These are phyloP conservation scores for Tricholoma bakamatsutake DNA, from an alignment of 768 basidiomycete genomes.

Conservation along the genomic window DNA sequence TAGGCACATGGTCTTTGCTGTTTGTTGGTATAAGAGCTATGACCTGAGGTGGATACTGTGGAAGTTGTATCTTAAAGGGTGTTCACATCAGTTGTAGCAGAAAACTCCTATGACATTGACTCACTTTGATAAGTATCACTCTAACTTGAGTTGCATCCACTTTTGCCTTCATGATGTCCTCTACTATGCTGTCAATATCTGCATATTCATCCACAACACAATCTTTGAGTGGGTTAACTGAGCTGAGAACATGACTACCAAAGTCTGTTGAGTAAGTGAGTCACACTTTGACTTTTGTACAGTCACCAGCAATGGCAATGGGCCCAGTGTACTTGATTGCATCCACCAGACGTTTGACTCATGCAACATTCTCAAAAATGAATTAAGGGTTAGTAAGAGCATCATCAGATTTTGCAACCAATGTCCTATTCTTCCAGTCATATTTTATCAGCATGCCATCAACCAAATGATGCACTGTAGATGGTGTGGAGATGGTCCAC, in stretches of 20 bases:
- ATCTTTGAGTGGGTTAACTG: conserved; percentile 12
- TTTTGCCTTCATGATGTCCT: conserved; percentile 12
- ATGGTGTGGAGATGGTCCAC: no score
- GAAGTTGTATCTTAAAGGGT: conserved; percentile 16
- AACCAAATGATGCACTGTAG: no score
- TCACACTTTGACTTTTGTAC: conserved; percentile 21
- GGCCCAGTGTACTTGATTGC: conserved; percentile 15
- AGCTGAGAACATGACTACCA: conserved; percentile 22
- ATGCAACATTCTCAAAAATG: conserved; percentile 1
- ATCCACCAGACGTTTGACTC: background rate
- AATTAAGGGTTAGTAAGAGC: background rate
- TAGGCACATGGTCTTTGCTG: conserved; percentile 16
- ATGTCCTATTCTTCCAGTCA: no score
- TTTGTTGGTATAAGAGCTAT: conserved; percentile 20
- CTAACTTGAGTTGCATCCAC: conserved; percentile 19
- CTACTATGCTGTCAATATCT: conserved; percentile 21
- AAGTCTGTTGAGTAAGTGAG: conserved; percentile 20
- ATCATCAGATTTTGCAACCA: no score
- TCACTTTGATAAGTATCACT: conserved; percentile 22
- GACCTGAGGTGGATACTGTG: conserved; percentile 16
- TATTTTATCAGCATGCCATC: no score
- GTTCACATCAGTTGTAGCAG: no score
- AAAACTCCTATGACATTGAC: background rate
- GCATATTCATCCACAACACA: conserved; percentile 17
- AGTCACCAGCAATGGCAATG: conserved; percentile 19